Evolutionary conservation across 2,329 filamentous ascomycete species (phyloP), one percentile per base, ranked within the genome.

Genomic region (Coniochaeta sp.): DNA sequence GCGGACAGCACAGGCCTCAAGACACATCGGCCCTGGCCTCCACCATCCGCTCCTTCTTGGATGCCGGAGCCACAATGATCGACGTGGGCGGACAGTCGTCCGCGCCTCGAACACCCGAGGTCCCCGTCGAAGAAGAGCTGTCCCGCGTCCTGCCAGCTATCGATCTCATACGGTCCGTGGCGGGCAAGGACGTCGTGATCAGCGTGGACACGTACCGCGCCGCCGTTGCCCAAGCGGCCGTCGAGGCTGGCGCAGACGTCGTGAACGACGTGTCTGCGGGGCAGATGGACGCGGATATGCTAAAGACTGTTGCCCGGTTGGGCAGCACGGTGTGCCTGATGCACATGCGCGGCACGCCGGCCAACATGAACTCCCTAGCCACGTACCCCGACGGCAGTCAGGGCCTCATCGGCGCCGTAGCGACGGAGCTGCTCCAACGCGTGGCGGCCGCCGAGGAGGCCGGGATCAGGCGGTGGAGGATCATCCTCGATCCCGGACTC

Each of bases 61-160:
- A 75, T 42, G 77, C 79, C 8, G 92, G 93, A 36, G 91, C 90
- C 16, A 89, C 87, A 14, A 93, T 98, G 64, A 86, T 98, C 66
- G 95, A 99, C 71, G 80, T 99, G 42, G 95, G 95, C 59, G 95
- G 95, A 17, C 93, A 97, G 76, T 97, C 93, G 36, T 96, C 92
- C 17, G 88, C 93, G 0, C 95, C 95, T 0, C 84, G 86, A 24
- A 85, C 90, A 0, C 76, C 79, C 1, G 84, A 91, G 65, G 82
- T 96, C 59, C 80, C 85, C 14, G 80, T 83, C 5, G 80, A 86
- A 8, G 90, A 96, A 73, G 95, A 99, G 73, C 77, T 89, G 16
- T 72, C 81, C 10, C 89, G 95, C 12, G 84, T 98, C 10, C 73
- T 96, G 6, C 93, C 93, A 0, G 87, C 86, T n/a, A 86, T 99